Percentiles rank a stretch among this genome's conserved stretches.
Conservation (phyloP, 495 filamentous ascomycete genomes). For the Evernia prunastri region DNA sequence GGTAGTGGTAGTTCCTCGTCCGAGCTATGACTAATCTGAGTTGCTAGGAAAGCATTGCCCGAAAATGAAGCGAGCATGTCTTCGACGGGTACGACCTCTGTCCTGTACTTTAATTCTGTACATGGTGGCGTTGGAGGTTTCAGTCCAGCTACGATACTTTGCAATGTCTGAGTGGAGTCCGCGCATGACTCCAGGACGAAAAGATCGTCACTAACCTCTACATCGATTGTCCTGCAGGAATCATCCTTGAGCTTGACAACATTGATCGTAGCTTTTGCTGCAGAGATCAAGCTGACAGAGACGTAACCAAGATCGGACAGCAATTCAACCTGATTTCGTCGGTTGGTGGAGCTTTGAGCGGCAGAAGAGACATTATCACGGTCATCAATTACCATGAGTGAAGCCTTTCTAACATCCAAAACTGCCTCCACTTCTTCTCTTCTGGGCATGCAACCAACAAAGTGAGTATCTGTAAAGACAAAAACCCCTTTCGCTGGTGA, state of each 20-base stretch:
- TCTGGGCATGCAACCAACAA: slow-evolving; percentile 56
- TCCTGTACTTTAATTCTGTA: slow-evolving; percentile 77
- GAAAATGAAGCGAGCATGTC: slow-evolving; percentile 87
- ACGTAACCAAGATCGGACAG: slow-evolving; percentile 72
- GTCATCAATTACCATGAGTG: slow-evolving; percentile 78
- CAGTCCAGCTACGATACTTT: slow-evolving; percentile 71
- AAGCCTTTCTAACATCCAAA: slow-evolving; percentile 68
- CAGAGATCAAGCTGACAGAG: slow-evolving; percentile 74
- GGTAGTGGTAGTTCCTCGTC: slow-evolving; percentile 19
- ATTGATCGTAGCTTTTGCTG: slow-evolving; percentile 60
- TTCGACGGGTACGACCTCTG: slow-evolving; percentile 73
- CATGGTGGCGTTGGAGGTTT: slow-evolving; percentile 75
- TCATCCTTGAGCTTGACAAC: slow-evolving; percentile 44
- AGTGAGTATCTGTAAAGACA: slow-evolving; percentile 68
- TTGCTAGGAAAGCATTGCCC: slow-evolving; percentile 64
- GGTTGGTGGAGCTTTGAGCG: slow-evolving; percentile 41
- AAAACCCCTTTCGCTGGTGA: slow-evolving; percentile 65
- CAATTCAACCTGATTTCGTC: slow-evolving; percentile 55
- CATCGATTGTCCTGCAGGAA: slow-evolving; percentile 60
- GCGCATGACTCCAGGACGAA: slow-evolving; percentile 91
- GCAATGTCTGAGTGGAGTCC: slow-evolving; percentile 91
- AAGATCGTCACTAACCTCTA: slow-evolving; percentile 77
- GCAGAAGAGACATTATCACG: slow-evolving; percentile 42
- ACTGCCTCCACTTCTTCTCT: slow-evolving; percentile 52
- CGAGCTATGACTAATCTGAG: slow-evolving; percentile 12